Base-by-base conservation (phyloP, 441 rosid genomes). In the Corymbia citriodora region DNA sequence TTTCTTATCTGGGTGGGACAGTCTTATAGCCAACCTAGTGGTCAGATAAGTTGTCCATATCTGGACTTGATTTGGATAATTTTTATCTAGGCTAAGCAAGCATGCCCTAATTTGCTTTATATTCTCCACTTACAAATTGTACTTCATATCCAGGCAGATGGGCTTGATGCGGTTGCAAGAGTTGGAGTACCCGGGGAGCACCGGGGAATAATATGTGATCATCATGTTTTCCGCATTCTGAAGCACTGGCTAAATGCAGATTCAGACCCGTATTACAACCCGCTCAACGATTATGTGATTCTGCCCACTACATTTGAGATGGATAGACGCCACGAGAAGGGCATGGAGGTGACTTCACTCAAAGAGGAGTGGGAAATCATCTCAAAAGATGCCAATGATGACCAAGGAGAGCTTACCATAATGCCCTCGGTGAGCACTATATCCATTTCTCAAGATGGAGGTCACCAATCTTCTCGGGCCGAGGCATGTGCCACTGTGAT, bases 161-260 rank as follows among this genome's bases (percentile, higher is more conserved):
- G 98, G 91, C 96, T 98, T 55, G 92, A 95, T 90, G 99, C 99
- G 55, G 99, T 94, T 92, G 99, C 99, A 55, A 96, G 99, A 92
- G 97, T 98, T 54, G 99, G 97, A 90, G 96, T 98, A 53, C 98
- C 99, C 0, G 99, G 96, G 52, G 99, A 98, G 93, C 99, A 98
- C 92, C 90, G 99, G 25, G 99, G 99, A 88, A 96, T 98, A 89
- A 97, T 98, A 54, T 93, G 96, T 40, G 99, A 98, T 65, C 99
- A 94, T 92, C 99, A 95, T 50, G 95, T 98, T 53, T 98, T 97
- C 89, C 93, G 99, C 48, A 96, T 97, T 91, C 96, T 97, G 59
- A 96, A 95, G 93, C 95, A 95, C 91, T 98, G 99, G 99, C 94
- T 98, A 49, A 96, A 94, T 52, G 99, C 96, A 61, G 99, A 94